These are phyloP conservation scores for Tulasnella sp. DNA, from an alignment of 768 basidiomycete genomes.

Conservation along the genomic window DNA sequence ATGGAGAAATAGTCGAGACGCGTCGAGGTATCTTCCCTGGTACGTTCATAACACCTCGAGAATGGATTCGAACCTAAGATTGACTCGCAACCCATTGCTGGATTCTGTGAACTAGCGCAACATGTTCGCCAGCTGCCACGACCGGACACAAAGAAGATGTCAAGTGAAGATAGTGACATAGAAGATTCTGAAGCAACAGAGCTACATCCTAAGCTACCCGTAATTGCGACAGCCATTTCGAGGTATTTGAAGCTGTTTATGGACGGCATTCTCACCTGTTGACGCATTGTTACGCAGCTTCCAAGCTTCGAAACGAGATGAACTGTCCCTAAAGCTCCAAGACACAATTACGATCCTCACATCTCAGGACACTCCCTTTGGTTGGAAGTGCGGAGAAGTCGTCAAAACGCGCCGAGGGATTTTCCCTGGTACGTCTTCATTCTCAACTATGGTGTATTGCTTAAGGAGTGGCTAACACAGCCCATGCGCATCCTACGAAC, in stretches of 20 bases:
- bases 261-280: not conserved
- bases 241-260: not conserved
- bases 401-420: too few relatives aligned
- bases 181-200: not conserved
- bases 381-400: not conserved
- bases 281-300: not conserved
- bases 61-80: not conserved
- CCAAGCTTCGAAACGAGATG: not conserved
- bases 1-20: not conserved
- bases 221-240: not conserved
- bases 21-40: not conserved
- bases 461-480: too few relatives aligned
- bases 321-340: not conserved
- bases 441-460: too few relatives aligned
- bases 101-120: not conserved
- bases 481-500: too few relatives aligned
- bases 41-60: not conserved
- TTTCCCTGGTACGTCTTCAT: too few relatives aligned
- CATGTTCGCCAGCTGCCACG: not conserved
- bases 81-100: not conserved
- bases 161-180: not conserved
- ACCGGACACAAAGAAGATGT: not conserved
- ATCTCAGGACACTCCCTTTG: not conserved
- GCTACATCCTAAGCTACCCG: not conserved
- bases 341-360: not conserved